Evolutionary conservation across 1,139 yeast species (phyloP).

Genomic region (Zygosaccharomyces pseudobailii): DNA sequence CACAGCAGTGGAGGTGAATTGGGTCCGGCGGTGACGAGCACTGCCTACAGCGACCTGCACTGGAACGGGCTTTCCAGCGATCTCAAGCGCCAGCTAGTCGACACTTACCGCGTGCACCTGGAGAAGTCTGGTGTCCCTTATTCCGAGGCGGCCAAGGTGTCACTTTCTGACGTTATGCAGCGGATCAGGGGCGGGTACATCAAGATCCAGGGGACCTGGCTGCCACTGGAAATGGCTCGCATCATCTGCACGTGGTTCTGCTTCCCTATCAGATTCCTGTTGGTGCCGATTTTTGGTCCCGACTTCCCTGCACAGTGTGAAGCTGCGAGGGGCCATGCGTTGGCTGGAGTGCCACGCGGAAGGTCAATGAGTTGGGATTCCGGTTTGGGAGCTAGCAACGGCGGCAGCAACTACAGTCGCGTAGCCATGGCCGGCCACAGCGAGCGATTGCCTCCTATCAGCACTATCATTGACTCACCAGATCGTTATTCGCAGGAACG

Average conservation of each 20-base stretch:
- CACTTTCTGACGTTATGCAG: slow-evolving; percentile 44
- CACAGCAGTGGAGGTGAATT: slow-evolving; percentile 7
- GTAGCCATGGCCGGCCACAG: slow-evolving; percentile 2
- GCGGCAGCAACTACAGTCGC: slow-evolving; percentile 4
- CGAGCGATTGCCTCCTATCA: slow-evolving; percentile 15
- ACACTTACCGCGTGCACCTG: slow-evolving; percentile 50
- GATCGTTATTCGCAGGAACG: slow-evolving; percentile 9
- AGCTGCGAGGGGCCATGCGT: background rate
- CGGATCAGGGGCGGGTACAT: slow-evolving; percentile 88
- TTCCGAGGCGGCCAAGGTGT: slow-evolving; percentile 8
- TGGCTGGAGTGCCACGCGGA: background rate
- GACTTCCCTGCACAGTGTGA: slow-evolving; percentile 65
- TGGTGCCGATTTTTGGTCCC: slow-evolving; percentile 77
- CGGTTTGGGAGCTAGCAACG: background rate
- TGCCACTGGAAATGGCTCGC: slow-evolving; percentile 67
- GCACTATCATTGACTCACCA: slow-evolving; percentile 14
- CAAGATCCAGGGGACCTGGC: slow-evolving; percentile 95
- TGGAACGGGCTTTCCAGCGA: slow-evolving; percentile 28
- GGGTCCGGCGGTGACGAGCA: background rate
- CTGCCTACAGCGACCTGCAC: slow-evolving; percentile 29
- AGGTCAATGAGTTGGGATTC: slow-evolving; percentile 2
- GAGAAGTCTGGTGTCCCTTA: slow-evolving; percentile 35
- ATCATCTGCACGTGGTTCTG: slow-evolving; percentile 71
- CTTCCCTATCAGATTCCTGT: slow-evolving; percentile 66
- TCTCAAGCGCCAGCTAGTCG: slow-evolving; percentile 47